A percentile compares a stretch with the other conserved stretches of the same genome.
Evolutionary conservation across 257 asterid genomes (phyloP).

Genomic region (Schizonepeta tenuifolia): DNA sequence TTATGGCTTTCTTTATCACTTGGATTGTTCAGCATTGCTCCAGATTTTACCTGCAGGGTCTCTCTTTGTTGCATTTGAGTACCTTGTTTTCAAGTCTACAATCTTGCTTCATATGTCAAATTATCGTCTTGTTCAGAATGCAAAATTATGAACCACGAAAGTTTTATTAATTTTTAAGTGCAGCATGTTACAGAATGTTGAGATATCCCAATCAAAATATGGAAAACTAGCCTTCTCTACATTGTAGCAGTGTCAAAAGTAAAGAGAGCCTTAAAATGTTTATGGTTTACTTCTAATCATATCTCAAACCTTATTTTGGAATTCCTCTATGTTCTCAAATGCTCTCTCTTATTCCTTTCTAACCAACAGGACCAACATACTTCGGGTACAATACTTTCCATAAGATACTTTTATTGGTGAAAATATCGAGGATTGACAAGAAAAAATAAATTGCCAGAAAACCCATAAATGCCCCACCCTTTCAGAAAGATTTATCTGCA

Average conservation of each 20-base stretch:
- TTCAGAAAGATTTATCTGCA: background rate
- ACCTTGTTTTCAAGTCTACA: conserved; percentile 14
- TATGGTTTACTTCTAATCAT: background rate
- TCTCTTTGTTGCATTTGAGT: conserved; percentile 13
- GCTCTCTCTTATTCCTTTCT: background rate
- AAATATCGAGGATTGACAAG: background rate
- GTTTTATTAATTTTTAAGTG: background rate
- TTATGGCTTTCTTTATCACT: conserved; percentile 27
- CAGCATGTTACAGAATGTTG: background rate
- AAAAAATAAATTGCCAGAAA: background rate
- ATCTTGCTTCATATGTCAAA: conserved; percentile 18
- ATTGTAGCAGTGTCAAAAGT: background rate
- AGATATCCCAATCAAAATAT: background rate
- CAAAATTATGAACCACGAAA: background rate
- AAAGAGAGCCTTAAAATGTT: background rate
- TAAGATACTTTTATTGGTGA: background rate
- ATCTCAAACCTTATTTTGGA: background rate
- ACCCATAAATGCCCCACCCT: background rate
- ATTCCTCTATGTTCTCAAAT: background rate
- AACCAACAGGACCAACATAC: background rate
- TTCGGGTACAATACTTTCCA: background rate
- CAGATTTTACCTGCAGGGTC: background rate
- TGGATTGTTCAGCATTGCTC: conserved; percentile 24
- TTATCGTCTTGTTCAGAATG: background rate
- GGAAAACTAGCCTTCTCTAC: background rate